Base-by-base conservation (phyloP, 495 filamentous ascomycete genomes). In the Podospora didyma region DNA sequence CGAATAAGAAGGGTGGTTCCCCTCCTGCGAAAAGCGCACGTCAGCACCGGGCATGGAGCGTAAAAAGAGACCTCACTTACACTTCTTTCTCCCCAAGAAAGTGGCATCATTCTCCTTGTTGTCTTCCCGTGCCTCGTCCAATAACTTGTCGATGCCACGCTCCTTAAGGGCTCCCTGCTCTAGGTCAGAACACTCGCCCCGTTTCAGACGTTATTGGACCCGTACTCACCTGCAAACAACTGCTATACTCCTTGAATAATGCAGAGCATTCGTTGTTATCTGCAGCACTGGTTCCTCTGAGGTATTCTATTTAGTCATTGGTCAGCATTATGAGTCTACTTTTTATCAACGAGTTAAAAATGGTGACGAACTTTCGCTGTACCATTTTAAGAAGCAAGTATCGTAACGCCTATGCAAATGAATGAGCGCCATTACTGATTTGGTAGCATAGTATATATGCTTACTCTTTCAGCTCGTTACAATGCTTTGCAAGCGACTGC, bases 361-460 rank as follows among this genome's bases (percentile, higher is more conserved):
- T 42, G 39, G 42, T 54, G 17, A 70, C 86, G 49, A 77, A 93
- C 92, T 96, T 70, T 96, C 92, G 64, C 90, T 96, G 71, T 96
- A 96, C 92, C 92, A 96, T 69, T 93, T 95, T 42, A 96, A 72
- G 63, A 96, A 96, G 72, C 92, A 96, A 46, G 84, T 89, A 66
- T 96, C 92, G 69, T 96, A 96, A 66, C 85, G 88, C 61, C 88
- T 90, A 7, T 35, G 9, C n/a, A 17, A 22, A 48, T 62, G 22
- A 71, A 50, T 10, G 58, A 22, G 17, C 6, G 21, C 23, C 10
- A 19, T 47, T 1, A 44, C 7, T 20, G 22, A 0, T 42, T 17
- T 9, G 26, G 26, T 9, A 49, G 34, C 12, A 10, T 17, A 20
- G 50, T n/a, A 67, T 16, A 23, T 14, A 23, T 20, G 45, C 80